These are phyloP conservation scores for Trichoderma afroharzianum DNA, from an alignment of 2,329 filamentous ascomycete species.

Conservation along the genomic window DNA sequence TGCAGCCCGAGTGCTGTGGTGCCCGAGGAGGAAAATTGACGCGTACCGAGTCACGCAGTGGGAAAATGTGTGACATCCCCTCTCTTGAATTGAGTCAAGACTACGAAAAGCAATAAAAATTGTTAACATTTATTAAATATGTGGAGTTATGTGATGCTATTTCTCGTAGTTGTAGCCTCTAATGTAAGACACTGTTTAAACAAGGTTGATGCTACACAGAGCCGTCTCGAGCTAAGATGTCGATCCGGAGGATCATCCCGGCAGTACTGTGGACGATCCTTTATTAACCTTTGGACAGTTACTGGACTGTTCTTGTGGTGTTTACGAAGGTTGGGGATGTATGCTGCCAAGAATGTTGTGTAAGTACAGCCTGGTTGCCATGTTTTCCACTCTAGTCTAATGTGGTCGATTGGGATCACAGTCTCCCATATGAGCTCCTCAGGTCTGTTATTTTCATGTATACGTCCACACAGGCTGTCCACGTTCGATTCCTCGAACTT, in stretches of 20 bases:
- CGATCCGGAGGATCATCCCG: background rate
- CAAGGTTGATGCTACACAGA: background rate
- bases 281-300: background rate
- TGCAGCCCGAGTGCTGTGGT: conserved; percentile 16
- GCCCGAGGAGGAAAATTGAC: conserved; percentile 21
- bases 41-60: conserved; percentile 26
- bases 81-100: conserved; percentile 35
- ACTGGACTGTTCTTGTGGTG: background rate
- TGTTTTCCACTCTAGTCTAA: background rate
- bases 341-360: no score
- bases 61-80: conserved; percentile 35
- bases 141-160: background rate
- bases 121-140: background rate
- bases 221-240: background rate
- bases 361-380: background rate
- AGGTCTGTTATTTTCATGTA: background rate
- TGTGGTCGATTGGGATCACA: background rate
- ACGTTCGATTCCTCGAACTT: background rate
- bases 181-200: background rate
- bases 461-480: background rate
- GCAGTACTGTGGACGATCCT: background rate
- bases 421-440: background rate
- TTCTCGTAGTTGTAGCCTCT: background rate
- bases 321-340: background rate
- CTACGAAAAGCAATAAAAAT: conserved; percentile 20